Base-by-base conservation (phyloP, 331 rosid genomes). In the Quercus phellos region DNA sequence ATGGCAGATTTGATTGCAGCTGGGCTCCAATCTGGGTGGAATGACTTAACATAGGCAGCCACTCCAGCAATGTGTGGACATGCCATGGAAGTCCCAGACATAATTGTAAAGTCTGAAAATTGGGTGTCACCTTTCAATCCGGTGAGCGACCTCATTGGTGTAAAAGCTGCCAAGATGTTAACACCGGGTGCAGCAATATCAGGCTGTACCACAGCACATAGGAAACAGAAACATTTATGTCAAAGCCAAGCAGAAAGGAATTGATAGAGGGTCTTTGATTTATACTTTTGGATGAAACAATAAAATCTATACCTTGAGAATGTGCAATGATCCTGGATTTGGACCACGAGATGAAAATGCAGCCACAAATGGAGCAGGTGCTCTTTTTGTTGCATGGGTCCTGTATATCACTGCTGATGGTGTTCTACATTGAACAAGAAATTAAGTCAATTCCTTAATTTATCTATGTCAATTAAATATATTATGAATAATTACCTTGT, bases 71-170 rank as follows among this genome's bases (percentile, higher is more conserved):
- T 92, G 74, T 94, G 99, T 17, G 99, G 99, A 68, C 99, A 94
- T 6, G 99, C 74, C 97, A 94, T 94, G 76, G 99, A 92, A 87
- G 97, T 92, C 34, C 98, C 98, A 5, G 96, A 91, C 98, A 92
- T 84, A 59, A 94, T 71, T 9, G 91, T 87, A 54, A 91, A 94
- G 73, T 90, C 87, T 6, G 98, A 94, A 80, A 84, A 92, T 75
- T 84, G 97, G 0, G 90, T 91, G 81, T 94, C 99, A 4, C 92
- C 98, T 73, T 83, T 60, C 55, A 58, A 70, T 38, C 97, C 98
- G 29, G 96, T 91, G 3, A 92, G 53, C 18, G 98, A 86, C 51
- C 80, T 90, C 79, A 51, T 56, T 0, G 79, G 94, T 16, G 99
- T 92, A 79, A 85, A 94, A 3, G 92, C 87, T 24, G 99, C 99